Evolutionary conservation across 495 filamentous ascomycete genomes (phyloP).

Genomic region (Tuber microsphaerosporum): DNA sequence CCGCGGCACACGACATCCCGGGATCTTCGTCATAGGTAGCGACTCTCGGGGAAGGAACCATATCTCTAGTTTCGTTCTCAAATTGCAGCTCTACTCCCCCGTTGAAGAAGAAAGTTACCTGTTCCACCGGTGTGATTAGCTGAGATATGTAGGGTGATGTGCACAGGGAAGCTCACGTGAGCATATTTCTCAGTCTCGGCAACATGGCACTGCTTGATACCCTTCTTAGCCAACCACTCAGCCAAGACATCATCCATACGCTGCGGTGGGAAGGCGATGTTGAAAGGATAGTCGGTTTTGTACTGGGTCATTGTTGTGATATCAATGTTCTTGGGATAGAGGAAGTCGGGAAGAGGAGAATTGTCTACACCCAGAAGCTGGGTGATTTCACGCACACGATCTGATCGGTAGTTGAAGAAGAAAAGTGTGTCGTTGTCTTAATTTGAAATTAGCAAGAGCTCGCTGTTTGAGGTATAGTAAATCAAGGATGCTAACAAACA

Average conservation of each 20-base stretch:
- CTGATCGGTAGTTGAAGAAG: constrained; percentile 99
- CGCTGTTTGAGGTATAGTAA: not conserved
- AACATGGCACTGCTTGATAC: constrained; percentile 83
- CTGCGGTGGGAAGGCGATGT: constrained; percentile 88
- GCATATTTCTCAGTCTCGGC: constrained; percentile 99
- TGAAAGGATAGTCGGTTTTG: constrained; percentile 90
- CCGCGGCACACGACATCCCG: constrained; percentile 87
- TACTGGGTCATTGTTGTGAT: constrained; percentile 98
- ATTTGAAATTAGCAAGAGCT: constrained; percentile 1
- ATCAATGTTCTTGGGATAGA: constrained; percentile 84
- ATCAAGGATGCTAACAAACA: not conserved
- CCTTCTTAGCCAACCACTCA: constrained; percentile 85
- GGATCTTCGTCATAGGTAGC: constrained; percentile 94
- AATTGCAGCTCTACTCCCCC: constrained; percentile 96
- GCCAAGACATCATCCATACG: constrained; percentile 93
- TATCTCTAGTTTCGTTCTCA: constrained; percentile 74
- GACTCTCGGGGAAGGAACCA: constrained; percentile 66
- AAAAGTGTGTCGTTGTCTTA: constrained; percentile 86
- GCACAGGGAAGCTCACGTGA: constrained; percentile 61
- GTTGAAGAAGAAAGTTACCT: constrained; percentile 61
- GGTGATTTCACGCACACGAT: constrained; percentile 93
- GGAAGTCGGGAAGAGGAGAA: constrained; percentile 81
- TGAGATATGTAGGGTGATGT: not conserved
- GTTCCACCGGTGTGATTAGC: not conserved
- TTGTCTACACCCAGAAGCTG: constrained; percentile 90